These are phyloP conservation scores for Colletotrichum destructivum DNA, from an alignment of 2,329 filamentous ascomycete genomes.

Conservation along the genomic window DNA sequence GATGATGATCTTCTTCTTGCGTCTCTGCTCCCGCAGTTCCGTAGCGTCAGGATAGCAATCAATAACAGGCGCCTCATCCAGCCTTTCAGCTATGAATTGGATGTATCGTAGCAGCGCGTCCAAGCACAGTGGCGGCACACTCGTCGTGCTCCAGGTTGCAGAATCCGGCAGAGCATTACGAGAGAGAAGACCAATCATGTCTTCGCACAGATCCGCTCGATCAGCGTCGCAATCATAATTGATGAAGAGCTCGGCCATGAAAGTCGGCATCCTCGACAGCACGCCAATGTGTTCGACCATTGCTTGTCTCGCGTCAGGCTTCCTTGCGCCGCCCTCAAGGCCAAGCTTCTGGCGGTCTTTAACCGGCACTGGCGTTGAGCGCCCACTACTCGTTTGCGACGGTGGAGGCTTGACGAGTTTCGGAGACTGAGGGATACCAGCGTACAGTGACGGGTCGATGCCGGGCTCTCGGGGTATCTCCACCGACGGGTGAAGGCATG, in stretches of 20 bases:
- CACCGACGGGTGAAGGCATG: constrained; percentile 93
- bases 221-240: constrained; percentile 99
- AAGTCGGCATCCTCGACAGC: constrained; percentile 91
- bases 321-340: constrained; percentile 90
- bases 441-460: constrained; percentile 92
- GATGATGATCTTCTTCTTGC: constrained; percentile 89
- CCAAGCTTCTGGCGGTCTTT: constrained; percentile 94
- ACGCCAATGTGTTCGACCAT: constrained; percentile 98
- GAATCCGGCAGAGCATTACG: constrained; percentile 97
- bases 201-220: constrained; percentile 91
- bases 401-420: constrained; percentile 85
- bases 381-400: constrained; percentile 82
- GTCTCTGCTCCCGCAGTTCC: constrained; percentile 78
- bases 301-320: constrained; percentile 94
- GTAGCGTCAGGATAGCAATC: constrained; percentile 78
- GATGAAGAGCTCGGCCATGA: constrained; percentile 95
- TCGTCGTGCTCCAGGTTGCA: constrained; percentile 98
- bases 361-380: constrained; percentile 90
- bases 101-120: constrained; percentile 93
- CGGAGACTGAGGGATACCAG: constrained; percentile 92
- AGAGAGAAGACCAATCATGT: constrained; percentile 92
- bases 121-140: constrained; percentile 93
- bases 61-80: constrained; percentile 77
- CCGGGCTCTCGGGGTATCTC: constrained; percentile 92
- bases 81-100: constrained; percentile 89